Conservation (phyloP, 495 filamentous ascomycete species). For the Penicillium simplicissimum region DNA sequence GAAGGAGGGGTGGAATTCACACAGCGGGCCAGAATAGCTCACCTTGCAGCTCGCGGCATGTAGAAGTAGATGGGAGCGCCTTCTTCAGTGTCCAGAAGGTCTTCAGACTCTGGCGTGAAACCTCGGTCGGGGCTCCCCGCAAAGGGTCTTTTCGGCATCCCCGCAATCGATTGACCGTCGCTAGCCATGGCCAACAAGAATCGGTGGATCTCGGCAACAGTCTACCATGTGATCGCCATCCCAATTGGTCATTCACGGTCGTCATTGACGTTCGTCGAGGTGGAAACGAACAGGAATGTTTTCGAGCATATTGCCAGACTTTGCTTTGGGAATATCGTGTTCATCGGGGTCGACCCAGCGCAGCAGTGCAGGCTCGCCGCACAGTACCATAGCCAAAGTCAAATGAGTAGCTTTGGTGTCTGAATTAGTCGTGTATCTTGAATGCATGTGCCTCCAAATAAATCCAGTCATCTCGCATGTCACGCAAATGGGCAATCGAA, state of each 20-base stretch:
- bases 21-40: no score
- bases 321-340: neutral
- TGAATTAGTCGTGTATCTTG: neutral
- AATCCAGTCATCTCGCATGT: neutral
- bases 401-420: neutral
- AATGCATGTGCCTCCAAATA: neutral
- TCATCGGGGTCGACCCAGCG: neutral
- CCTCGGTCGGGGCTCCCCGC: conserved; percentile 23
- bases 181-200: conserved; percentile 1
- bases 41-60: neutral
- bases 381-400: neutral
- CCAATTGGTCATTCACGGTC: neutral
- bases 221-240: conserved; percentile 22
- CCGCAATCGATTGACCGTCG: conserved; percentile 22
- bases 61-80: neutral
- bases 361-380: neutral
- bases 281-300: neutral
- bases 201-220: conserved; percentile 19
- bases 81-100: neutral
- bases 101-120: conserved; percentile 8
- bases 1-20: neutral
- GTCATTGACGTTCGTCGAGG: neutral
- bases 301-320: neutral
- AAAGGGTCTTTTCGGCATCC: conserved; percentile 8
- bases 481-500: no score